Percentiles rank a stretch among this genome's conserved stretches.
Conservation (phyloP, 2,329 filamentous ascomycete species). For the Aspergillus japonicus region DNA sequence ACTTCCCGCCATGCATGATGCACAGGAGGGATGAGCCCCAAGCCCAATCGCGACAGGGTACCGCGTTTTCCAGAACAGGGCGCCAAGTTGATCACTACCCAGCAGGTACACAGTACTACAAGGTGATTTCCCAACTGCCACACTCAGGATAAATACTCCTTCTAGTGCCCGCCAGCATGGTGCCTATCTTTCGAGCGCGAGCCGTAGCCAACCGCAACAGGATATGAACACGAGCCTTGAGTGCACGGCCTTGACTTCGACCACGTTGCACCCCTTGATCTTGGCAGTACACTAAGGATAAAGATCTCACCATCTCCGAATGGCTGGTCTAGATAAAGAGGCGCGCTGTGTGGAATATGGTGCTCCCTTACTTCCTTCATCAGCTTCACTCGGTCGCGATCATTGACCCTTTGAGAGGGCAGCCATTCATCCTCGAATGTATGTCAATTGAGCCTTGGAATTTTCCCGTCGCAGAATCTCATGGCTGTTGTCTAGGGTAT, state of each 20-base stretch:
- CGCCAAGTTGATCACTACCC: not conserved
- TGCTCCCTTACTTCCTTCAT: not conserved
- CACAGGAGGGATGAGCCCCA: not conserved
- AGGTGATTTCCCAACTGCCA: not conserved
- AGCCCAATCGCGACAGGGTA: not conserved
- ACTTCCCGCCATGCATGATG: constrained; percentile 1
- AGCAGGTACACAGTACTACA: not conserved
- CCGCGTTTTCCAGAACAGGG: not conserved
- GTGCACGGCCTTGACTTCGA: constrained; percentile 22
- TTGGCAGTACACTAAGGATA: constrained; percentile 28
- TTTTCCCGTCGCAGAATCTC: not conserved
- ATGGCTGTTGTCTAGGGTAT: not conserved
- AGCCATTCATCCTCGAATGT: not conserved
- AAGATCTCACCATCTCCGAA: constrained; percentile 25
- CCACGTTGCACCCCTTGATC: constrained; percentile 28
- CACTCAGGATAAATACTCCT: constrained; percentile 5
- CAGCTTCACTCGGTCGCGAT: not conserved
- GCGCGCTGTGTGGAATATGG: not conserved
- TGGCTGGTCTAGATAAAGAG: constrained; percentile 9
- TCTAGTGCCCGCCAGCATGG: constrained; percentile 16
- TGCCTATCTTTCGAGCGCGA: constrained; percentile 5
- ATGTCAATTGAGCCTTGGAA: not conserved
- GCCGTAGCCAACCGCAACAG: not conserved
- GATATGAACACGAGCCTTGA: constrained; percentile 2
- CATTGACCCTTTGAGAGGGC: not conserved